phyloP scores from a whole-genome alignment of 2,329 filamentous ascomycete species.

The Aspergillus vadensis region DNA sequence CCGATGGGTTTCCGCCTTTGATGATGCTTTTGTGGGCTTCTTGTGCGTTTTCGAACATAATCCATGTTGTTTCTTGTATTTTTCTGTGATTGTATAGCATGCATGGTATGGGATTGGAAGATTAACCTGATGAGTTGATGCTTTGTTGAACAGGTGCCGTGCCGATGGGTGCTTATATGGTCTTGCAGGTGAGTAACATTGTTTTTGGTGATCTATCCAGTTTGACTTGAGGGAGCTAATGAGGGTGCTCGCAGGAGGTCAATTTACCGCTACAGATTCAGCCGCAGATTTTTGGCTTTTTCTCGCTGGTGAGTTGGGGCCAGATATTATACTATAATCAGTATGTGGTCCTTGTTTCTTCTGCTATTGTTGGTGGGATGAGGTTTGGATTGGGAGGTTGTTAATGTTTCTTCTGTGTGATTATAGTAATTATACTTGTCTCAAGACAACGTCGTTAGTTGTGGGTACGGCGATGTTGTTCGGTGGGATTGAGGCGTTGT shows the following conservation, averaged over 20 bases:
- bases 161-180: slow-evolving; percentile 56
- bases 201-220: not conserved
- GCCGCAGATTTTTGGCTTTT: slow-evolving; percentile 55
- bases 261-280: slow-evolving; percentile 58
- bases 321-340: slow-evolving; percentile 57
- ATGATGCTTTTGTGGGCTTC: slow-evolving; percentile 68
- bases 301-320: slow-evolving; percentile 55
- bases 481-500: slow-evolving; percentile 56
- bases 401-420: slow-evolving; percentile 11
- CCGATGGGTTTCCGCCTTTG: slow-evolving; percentile 59
- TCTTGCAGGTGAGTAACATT: slow-evolving; percentile 46
- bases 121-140: not conserved
- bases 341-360: slow-evolving; percentile 31
- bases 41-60: slow-evolving; percentile 37
- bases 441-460: slow-evolving; percentile 50
- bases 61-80: not conserved
- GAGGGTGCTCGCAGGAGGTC: slow-evolving; percentile 47
- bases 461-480: slow-evolving; percentile 48
- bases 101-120: not conserved
- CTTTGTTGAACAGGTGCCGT: slow-evolving; percentile 37
- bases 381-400: not conserved
- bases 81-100: not conserved
- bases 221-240: not conserved
- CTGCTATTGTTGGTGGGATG: too few species aligned
- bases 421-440: slow-evolving; percentile 40